Percentiles rank a stretch among this genome's conserved stretches.
phyloP scores from a whole-genome alignment of 2,329 filamentous ascomycete species.

The Phaeosphaeriaceae sp. region DNA sequence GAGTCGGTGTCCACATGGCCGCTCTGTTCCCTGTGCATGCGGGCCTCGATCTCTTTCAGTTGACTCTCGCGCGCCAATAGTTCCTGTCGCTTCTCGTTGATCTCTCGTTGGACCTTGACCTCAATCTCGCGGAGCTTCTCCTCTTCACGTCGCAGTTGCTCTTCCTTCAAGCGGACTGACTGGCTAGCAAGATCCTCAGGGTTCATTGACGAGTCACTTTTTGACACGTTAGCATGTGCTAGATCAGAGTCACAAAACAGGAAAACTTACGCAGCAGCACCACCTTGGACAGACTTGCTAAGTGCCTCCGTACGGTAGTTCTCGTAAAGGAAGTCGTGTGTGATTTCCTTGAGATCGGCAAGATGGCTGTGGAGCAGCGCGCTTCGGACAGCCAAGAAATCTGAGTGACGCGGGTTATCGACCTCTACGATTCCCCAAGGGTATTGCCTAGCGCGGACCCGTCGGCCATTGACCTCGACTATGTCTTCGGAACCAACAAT shows the following conservation, averaged over 20 bases:
- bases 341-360: conserved; percentile 98
- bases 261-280: conserved; percentile 79
- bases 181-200: conserved; percentile 96
- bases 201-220: conserved; percentile 86
- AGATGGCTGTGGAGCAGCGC: conserved; percentile 97
- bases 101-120: conserved; percentile 98
- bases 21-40: conserved; percentile 88
- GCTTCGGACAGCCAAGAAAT: conserved; percentile 96
- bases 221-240: conserved; percentile 30
- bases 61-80: conserved; percentile 96
- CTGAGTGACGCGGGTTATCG: conserved; percentile 97
- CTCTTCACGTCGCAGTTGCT: conserved; percentile 97
- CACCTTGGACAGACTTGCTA: conserved; percentile 97
- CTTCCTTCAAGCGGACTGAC: conserved; percentile 98
- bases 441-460: conserved; percentile 94
- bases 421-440: conserved; percentile 99
- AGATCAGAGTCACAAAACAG: background rate
- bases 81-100: conserved; percentile 99
- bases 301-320: conserved; percentile 99
- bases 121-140: conserved; percentile 99
- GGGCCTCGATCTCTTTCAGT: conserved; percentile 96
- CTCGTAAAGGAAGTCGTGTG: conserved; percentile 99
- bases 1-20: conserved; percentile 42
- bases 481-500: conserved; percentile 98
- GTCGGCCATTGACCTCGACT: conserved; percentile 90